Percentiles rank a stretch among this genome's conserved stretches.
phyloP scores from a whole-genome alignment of 768 basidiomycete species.

The Tylopilus sp. region DNA sequence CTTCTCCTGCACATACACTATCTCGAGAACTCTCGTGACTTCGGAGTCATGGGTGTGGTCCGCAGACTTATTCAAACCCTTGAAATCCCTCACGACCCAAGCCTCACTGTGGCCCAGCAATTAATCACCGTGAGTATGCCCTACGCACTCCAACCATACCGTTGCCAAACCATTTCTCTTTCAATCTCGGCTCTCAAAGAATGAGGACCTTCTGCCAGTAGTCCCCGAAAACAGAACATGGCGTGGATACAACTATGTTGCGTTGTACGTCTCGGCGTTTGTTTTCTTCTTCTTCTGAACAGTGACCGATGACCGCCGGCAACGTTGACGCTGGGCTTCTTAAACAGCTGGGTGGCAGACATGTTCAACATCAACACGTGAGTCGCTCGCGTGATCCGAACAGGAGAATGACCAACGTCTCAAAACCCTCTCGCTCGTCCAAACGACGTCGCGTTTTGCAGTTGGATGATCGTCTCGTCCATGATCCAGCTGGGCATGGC shows the following conservation, averaged over 20 bases:
- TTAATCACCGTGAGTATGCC: conserved; percentile 50
- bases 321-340: background rate
- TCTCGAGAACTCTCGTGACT: too few relatives aligned
- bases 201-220: conserved; percentile 72
- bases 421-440: background rate
- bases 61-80: conserved; percentile 31
- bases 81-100: conserved; percentile 54
- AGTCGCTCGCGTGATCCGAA: conserved; percentile 23
- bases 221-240: conserved; percentile 61
- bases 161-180: conserved; percentile 2
- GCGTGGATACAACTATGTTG: conserved; percentile 61
- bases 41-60: conserved; percentile 24
- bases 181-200: conserved; percentile 39
- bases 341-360: conserved; percentile 73
- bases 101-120: conserved; percentile 50
- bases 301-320: background rate
- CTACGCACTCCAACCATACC: conserved; percentile 1
- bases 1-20: too few relatives aligned
- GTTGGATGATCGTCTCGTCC: conserved; percentile 75
- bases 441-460: conserved; percentile 24
- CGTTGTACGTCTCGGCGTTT: conserved; percentile 45
- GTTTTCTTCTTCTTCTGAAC: background rate
- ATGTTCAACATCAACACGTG: conserved; percentile 78
- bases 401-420: background rate
- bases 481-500: conserved; percentile 71